Base-by-base conservation (phyloP, 2,329 filamentous ascomycete species). In the Dactylella cylindrospora region DNA sequence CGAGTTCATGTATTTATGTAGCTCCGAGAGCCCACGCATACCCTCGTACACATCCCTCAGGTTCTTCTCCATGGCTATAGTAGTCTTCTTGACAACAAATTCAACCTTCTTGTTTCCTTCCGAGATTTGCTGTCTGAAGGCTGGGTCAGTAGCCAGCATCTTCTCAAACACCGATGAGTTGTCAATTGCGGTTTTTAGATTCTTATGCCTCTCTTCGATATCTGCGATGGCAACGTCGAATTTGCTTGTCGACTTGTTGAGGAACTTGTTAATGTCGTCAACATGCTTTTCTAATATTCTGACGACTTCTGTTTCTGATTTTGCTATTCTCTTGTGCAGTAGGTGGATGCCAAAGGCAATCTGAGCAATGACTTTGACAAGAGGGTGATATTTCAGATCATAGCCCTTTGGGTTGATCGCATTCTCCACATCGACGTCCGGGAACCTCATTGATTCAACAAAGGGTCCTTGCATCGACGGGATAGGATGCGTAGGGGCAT, bases 301-400 rank as follows among this genome's bases (percentile, higher is more conserved):
- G 65, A 95, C 84, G 9, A 96, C 91, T 71, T 95, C 88, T 26
- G 83, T 79, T 67, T 95, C 87, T 67, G 88, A 94, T 73, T 91
- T 95, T 47, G 93, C 90, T 72, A 94, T 82, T 62, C 84, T 84
- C 69, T 90, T 84, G 51, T 94, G 82, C 54, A 97, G 75, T 36
- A 97, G 77, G 72, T 96, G 90, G 29, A 97, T 84, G 15, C 93
- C 91, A 72, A 97, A 97, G 1, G 89, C 85, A 67, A 97, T 90
- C 73, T 97, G 91, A 12, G 91, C 84, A 70, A 94, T 81, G 41
- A 96, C 81, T 75, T 96, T 96, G 77, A 85, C 85, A 60, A 97
- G 76, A 65, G 94, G 89, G 71, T 97, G 93, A 70, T 89, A 85
- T 69, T 82, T 81, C 71, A 93, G 88, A 35, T 83, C 83, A 0